phyloP scores from a whole-genome alignment of 2,329 filamentous ascomycete genomes.

The Trichoderma cornu-damae region DNA sequence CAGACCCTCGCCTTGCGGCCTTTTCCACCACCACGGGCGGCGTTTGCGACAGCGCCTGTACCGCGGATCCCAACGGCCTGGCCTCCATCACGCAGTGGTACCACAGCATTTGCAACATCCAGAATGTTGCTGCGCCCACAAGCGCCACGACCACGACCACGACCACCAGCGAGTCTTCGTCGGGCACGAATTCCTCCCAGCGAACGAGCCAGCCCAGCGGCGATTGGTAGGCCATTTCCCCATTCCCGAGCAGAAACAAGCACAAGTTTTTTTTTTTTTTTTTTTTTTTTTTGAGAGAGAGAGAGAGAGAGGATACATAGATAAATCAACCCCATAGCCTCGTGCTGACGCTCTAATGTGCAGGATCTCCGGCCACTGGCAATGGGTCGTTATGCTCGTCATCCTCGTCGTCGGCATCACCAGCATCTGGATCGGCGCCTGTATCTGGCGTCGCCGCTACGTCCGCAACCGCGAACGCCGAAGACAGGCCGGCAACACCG shows the following conservation, averaged over 20 bases:
- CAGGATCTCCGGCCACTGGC: conserved; percentile 66
- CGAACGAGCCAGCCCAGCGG: conserved; percentile 32
- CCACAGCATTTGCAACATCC: conserved; percentile 55
- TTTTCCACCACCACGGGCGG: conserved; percentile 53
- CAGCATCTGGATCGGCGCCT: conserved; percentile 60
- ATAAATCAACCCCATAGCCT: too few relatives aligned
- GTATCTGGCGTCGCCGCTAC: conserved; percentile 69
- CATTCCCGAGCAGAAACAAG: not conserved
- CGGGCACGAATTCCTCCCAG: not conserved
- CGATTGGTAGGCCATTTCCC: conserved; percentile 41
- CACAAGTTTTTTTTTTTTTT: too few relatives aligned
- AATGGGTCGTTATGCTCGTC: conserved; percentile 79
- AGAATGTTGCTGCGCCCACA: conserved; percentile 21
- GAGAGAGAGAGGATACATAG: too few relatives aligned
- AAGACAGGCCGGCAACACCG: conserved; percentile 34
- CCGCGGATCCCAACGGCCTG: conserved; percentile 42
- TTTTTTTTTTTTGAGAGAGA: too few relatives aligned
- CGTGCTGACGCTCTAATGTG: not conserved
- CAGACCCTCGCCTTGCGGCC: conserved; percentile 51
- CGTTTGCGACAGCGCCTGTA: conserved; percentile 59
- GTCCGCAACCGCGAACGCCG: conserved; percentile 62
- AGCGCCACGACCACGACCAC: conserved; percentile 20
- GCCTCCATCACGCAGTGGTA: conserved; percentile 65
- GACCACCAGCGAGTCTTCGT: conserved; percentile 11
- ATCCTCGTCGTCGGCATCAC: conserved; percentile 65